Conservation (phyloP, 2,329 filamentous ascomycete species). For the Epichloe baconii region DNA sequence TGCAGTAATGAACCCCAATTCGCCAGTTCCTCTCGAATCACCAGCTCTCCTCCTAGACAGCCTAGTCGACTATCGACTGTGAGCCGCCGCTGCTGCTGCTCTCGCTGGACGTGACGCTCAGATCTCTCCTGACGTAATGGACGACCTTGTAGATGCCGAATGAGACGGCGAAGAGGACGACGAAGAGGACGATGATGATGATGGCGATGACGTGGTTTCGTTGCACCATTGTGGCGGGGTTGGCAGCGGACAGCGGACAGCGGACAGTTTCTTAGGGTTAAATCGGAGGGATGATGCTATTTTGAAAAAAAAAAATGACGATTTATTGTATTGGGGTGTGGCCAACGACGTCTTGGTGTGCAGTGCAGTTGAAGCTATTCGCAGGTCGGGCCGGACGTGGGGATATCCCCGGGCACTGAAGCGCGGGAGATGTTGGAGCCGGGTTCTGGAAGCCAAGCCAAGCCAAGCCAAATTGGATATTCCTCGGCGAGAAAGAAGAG, state of each 20-base stretch:
- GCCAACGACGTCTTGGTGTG: too few species aligned
- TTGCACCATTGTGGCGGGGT: constrained; percentile 26
- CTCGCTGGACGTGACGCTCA: constrained; percentile 25
- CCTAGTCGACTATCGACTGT: constrained; percentile 14
- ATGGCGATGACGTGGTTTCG: constrained; percentile 56
- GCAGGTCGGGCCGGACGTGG: not conserved
- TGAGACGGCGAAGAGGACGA: constrained; percentile 45
- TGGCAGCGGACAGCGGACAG: too few species aligned
- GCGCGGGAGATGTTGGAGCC: not conserved
- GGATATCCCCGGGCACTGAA: too few species aligned
- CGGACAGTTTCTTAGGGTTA: too few species aligned
- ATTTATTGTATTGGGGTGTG: not conserved
- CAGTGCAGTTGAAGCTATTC: not conserved
- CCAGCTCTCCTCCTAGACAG: not conserved
- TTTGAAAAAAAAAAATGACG: too few species aligned
- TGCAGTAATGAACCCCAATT: too few species aligned
- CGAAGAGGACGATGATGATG: constrained; percentile 54
- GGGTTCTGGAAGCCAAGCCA: not conserved
- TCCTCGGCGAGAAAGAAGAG: too few species aligned
- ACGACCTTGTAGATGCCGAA: constrained; percentile 53
- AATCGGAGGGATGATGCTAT: not conserved
- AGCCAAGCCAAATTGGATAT: not conserved
- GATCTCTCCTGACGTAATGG: constrained; percentile 31
- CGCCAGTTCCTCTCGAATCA: too few species aligned
- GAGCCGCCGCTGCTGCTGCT: constrained; percentile 16